Evolutionary conservation across 2,329 filamentous ascomycete genomes (phyloP).

Genomic region (Colletotrichum tanaceti): DNA sequence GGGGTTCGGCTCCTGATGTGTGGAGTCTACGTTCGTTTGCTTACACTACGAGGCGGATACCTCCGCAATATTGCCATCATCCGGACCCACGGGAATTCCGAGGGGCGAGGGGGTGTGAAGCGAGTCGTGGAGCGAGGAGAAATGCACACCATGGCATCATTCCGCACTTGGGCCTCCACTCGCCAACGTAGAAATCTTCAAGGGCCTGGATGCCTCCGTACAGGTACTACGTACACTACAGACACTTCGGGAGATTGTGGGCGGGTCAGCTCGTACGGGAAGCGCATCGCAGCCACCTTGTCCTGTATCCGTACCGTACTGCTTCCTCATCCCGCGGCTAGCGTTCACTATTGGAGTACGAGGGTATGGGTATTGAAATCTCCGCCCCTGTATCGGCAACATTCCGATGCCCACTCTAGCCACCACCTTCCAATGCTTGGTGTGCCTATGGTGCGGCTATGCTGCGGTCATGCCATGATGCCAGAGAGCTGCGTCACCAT

Average conservation of each 20-base stretch:
- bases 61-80: constrained; percentile 4
- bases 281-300: constrained; percentile 20
- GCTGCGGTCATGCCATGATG: background rate
- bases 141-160: constrained; percentile 19
- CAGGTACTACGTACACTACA: too few relatives aligned
- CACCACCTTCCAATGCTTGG: constrained; percentile 2
- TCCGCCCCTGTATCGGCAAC: constrained; percentile 21
- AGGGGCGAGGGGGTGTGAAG: constrained; percentile 1
- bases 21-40: background rate
- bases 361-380: background rate
- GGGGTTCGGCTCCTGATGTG: background rate
- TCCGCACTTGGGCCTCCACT: constrained; percentile 19
- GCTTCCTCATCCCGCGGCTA: constrained; percentile 20
- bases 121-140: constrained; percentile 32
- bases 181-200: background rate
- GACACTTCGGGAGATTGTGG: constrained; percentile 31
- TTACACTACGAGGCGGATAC: background rate
- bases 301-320: too few relatives aligned
- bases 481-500: constrained; percentile 27
- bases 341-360: background rate
- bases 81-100: constrained; percentile 21
- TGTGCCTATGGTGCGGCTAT: background rate
- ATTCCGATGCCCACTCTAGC: constrained; percentile 26
- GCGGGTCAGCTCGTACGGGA: constrained; percentile 33
- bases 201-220: constrained; percentile 21